These are phyloP conservation scores for Polygonum aviculare DNA, from an alignment of 148 eudicot species.

Conservation along the genomic window DNA sequence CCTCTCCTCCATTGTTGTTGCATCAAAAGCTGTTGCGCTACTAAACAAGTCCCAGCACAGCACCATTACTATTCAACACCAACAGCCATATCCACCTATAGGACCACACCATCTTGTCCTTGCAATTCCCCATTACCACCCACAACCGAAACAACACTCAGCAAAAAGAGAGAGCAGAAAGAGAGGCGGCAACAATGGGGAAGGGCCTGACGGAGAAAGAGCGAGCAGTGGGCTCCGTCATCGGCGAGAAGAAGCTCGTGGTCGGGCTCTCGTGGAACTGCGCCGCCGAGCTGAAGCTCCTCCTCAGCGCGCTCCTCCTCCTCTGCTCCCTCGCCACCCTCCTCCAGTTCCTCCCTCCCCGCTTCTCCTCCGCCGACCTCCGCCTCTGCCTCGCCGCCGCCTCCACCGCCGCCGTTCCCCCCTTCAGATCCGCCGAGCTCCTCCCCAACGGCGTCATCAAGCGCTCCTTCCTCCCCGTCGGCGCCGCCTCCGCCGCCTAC, in stretches of 20 bases:
- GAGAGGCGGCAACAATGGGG: no score
- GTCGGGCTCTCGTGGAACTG: slow-evolving; percentile 42
- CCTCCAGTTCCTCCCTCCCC: slow-evolving; percentile 49
- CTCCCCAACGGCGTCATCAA: slow-evolving; percentile 27
- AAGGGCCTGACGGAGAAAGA: slow-evolving; percentile 9
- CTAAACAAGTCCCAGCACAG: background rate
- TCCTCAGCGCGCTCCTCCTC: slow-evolving; percentile 44
- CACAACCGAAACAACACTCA: no score
- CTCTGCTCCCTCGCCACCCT: slow-evolving; percentile 44
- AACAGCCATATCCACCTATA: no score
- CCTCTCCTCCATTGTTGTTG: background rate
- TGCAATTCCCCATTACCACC: no score
- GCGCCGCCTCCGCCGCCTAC: slow-evolving; percentile 41
- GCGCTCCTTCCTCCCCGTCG: slow-evolving; percentile 36
- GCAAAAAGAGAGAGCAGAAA: no score
- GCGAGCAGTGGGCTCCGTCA: slow-evolving; percentile 4
- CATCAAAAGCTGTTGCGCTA: background rate
- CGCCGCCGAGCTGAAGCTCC: slow-evolving; percentile 51
- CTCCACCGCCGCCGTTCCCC: background rate
- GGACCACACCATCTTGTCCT: no score
- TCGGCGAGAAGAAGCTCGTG: slow-evolving; percentile 19
- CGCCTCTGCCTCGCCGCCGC: slow-evolving; percentile 15
- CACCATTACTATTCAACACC: background rate
- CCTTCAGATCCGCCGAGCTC: slow-evolving; percentile 12
- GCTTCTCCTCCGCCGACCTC: slow-evolving; percentile 21